These are phyloP conservation scores for Albizia julibrissin DNA, from an alignment of 306 rosid genomes.

Conservation along the genomic window DNA sequence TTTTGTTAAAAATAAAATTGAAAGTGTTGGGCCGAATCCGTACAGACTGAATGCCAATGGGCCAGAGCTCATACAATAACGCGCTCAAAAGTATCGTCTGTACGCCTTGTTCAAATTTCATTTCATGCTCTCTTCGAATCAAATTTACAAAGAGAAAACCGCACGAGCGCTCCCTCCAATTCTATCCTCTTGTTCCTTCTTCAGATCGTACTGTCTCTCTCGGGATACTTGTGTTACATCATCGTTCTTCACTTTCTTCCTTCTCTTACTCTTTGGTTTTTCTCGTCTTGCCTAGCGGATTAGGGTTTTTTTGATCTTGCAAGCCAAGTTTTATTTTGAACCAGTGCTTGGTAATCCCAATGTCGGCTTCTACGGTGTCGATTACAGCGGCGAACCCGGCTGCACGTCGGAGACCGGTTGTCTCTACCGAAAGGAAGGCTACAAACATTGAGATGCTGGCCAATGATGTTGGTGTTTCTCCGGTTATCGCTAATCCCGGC, in stretches of 20 bases:
- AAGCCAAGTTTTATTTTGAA: neutral
- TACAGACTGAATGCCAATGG: neutral
- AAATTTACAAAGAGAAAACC: neutral
- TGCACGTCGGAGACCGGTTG: conserved; percentile 76
- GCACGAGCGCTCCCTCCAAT: neutral
- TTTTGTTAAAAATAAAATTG: too few relatives aligned
- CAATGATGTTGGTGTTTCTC: conserved; percentile 52
- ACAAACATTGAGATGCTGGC: conserved; percentile 61
- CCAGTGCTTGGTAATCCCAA: conserved; percentile 38
- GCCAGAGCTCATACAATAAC: neutral
- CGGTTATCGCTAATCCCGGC: conserved; percentile 28
- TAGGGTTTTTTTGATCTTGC: conserved; percentile 36
- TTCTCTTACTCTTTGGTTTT: neutral
- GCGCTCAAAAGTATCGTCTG: neutral
- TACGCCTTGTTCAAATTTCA: neutral
- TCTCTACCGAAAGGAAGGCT: conserved; percentile 55
- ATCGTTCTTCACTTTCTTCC: neutral
- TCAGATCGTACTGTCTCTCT: neutral
- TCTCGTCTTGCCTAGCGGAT: neutral
- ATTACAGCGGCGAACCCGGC: conserved; percentile 88
- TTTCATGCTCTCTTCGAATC: neutral
- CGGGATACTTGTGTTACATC: neutral
- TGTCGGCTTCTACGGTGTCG: conserved; percentile 97
- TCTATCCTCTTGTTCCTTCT: neutral
- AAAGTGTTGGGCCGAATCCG: neutral